A percentile compares a stretch with the other conserved stretches of the same genome.
Evolutionary conservation across 2,329 filamentous ascomycete species (phyloP).

Genomic region (Aspergillus piperis): DNA sequence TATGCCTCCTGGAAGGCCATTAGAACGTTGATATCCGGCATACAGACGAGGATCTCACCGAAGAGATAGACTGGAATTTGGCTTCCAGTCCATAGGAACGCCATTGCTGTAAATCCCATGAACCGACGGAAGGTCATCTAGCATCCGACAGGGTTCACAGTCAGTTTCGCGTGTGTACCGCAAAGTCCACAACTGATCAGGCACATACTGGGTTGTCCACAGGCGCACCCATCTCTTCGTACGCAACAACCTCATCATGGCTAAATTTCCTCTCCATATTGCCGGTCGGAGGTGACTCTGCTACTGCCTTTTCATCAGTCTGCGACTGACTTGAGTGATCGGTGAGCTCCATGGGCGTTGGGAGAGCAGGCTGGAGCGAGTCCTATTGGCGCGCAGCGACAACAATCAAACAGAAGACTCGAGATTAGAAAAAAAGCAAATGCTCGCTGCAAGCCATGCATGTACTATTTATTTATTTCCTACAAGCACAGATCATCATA

Average conservation of each 20-base stretch:
- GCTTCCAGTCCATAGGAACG: slow-evolving; percentile 62
- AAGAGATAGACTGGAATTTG: slow-evolving; percentile 61
- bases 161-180: not conserved
- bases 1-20: slow-evolving; percentile 40
- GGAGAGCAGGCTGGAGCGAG: not conserved
- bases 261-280: slow-evolving; percentile 35
- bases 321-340: slow-evolving; percentile 22
- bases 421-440: slow-evolving; percentile 3
- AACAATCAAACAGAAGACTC: slow-evolving; percentile 7
- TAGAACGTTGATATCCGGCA: not conserved
- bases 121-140: slow-evolving; percentile 55
- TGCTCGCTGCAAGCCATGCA: slow-evolving; percentile 7
- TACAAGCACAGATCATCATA: not conserved
- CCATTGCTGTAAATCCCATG: slow-evolving; percentile 60
- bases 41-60: slow-evolving; percentile 29
- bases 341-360: slow-evolving; percentile 19
- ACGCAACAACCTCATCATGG: slow-evolving; percentile 52
- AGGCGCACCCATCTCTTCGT: slow-evolving; percentile 42
- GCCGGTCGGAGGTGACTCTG: slow-evolving; percentile 29
- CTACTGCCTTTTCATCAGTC: slow-evolving; percentile 31
- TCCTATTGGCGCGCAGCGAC: not conserved
- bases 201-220: slow-evolving; percentile 49
- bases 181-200: not conserved
- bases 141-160: slow-evolving; percentile 18
- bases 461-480: slow-evolving; percentile 15